Percentiles rank a stretch among this genome's conserved stretches.
Evolutionary conservation across 371 early-diverging fungal species (phyloP).

Genomic region (Encephalitozoon intestinalis): DNA sequence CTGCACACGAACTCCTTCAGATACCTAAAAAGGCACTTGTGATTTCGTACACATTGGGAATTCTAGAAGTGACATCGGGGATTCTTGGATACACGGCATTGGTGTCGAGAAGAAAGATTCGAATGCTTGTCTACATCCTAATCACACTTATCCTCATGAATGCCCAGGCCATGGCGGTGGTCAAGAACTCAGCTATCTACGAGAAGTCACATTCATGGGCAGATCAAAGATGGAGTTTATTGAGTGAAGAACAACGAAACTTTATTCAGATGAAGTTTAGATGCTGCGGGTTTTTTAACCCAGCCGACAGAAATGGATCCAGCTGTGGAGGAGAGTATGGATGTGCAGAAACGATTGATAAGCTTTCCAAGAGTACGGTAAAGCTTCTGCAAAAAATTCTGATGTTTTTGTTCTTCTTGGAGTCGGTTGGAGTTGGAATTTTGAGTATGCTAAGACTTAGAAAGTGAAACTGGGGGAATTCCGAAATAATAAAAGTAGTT

Average conservation of each 20-base stretch:
- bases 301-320: slow-evolving; percentile 5
- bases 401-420: slow-evolving; percentile 34
- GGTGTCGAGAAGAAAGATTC: not conserved
- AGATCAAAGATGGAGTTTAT: slow-evolving; percentile 11
- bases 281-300: slow-evolving; percentile 42
- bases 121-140: slow-evolving; percentile 12
- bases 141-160: slow-evolving; percentile 23
- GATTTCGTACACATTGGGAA: not conserved
- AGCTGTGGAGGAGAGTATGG: slow-evolving; percentile 1
- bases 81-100: slow-evolving; percentile 3
- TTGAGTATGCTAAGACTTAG: slow-evolving; percentile 26
- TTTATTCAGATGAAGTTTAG: slow-evolving; percentile 39
- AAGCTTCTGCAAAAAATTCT: slow-evolving; percentile 14
- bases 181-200: slow-evolving; percentile 2
- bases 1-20: not conserved
- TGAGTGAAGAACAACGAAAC: slow-evolving; percentile 14
- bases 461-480: slow-evolving; percentile 1
- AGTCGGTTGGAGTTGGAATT: slow-evolving; percentile 28
- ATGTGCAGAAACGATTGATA: slow-evolving; percentile 4
- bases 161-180: slow-evolving; percentile 14
- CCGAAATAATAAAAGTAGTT: slow-evolving; percentile 4
- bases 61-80: not conserved
- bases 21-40: not conserved
- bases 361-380: not conserved
- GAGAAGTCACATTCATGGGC: slow-evolving; percentile 27